Evolutionary conservation across 148 eudicot species (phyloP), one percentile per base, ranked within the genome.

Genomic region (Vaccinium myrtillus): DNA sequence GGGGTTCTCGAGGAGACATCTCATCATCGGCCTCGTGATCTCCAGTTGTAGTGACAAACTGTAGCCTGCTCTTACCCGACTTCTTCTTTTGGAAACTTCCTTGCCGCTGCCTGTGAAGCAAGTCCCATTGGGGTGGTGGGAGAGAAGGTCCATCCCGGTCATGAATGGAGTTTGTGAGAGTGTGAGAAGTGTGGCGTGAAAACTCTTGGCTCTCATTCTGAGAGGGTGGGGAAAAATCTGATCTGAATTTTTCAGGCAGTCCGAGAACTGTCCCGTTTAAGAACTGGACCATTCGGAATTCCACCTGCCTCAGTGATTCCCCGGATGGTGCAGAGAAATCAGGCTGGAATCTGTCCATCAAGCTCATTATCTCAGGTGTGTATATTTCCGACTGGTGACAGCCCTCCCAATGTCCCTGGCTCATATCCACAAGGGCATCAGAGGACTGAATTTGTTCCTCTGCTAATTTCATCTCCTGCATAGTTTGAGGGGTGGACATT

Each of bases 361-460:
- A 77, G 84, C 86, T 88, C 77, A 87, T 39, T 54, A 90, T 89
- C 85, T 97, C 99, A 1, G 91, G 92, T 2, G 99, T 94, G 88
- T 92, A 92, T 82, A 93, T 89, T 69, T 97, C 98, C 25, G 98
- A 92, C 48, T 91, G 90, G 32, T 89, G 91, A 90, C 94, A 92
- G 36, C 98, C 99, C 87, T 97, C 99, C 99, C 99, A 97, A 55
- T 92, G 95, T 43, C 99, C 99, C 78, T 91, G 95, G 89, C 98
- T 97, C 93, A 97, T 94, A 79, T 97, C 99, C 25, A 89, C 46
- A 25, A 97, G 91, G 78, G 98, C 95, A 54, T 97, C 99, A 10
- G 91, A 89, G 14, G 93, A 85, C 58, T 91, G 98, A 90, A 97
- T 91, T 78, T 90, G 93, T 86, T 95, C 92, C 87, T 94, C 98